Conservation (phyloP, 2,329 filamentous ascomycete genomes). For the Venturia asperata region DNA sequence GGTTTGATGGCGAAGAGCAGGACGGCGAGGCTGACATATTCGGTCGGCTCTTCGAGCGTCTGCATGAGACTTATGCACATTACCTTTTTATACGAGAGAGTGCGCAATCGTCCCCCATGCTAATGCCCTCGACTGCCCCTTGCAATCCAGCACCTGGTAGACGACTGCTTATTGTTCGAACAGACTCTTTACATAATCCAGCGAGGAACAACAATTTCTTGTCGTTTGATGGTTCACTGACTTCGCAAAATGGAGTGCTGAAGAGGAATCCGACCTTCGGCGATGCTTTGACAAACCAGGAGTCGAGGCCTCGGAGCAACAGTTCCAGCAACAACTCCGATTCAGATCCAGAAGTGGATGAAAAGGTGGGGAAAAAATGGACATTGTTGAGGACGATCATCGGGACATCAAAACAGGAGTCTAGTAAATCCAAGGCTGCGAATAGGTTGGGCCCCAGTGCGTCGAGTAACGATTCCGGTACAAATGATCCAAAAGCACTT, state of each 20-base stretch:
- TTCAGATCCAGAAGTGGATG: slow-evolving; percentile 14
- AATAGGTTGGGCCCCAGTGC: background rate
- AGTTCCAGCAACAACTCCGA: slow-evolving; percentile 15
- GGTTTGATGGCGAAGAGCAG: slow-evolving; percentile 61
- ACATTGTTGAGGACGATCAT: slow-evolving; percentile 62
- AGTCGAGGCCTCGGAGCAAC: slow-evolving; percentile 14
- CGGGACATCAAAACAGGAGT: slow-evolving; percentile 37
- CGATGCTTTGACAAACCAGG: slow-evolving; percentile 7
- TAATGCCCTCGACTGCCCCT: slow-evolving; percentile 68
- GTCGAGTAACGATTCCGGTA: background rate
- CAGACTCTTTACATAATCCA: slow-evolving; percentile 56
- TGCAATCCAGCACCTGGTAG: slow-evolving; percentile 79
- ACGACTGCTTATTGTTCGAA: slow-evolving; percentile 80
- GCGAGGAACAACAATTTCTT: slow-evolving; percentile 44
- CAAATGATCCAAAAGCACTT: background rate
- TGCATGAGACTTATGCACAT: slow-evolving; percentile 69
- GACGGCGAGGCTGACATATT: slow-evolving; percentile 63
- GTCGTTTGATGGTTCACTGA: slow-evolving; percentile 55
- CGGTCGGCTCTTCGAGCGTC: slow-evolving; percentile 56
- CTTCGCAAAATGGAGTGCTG: slow-evolving; percentile 26
- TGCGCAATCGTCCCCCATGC: slow-evolving; percentile 50
- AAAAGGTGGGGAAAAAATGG: slow-evolving; percentile 43
- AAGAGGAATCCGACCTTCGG: slow-evolving; percentile 4
- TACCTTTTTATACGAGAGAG: slow-evolving; percentile 67
- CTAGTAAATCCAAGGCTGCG: slow-evolving; percentile 35